Evolutionary conservation across 306 rosid genomes (phyloP).

Genomic region (Rosa rugosa): DNA sequence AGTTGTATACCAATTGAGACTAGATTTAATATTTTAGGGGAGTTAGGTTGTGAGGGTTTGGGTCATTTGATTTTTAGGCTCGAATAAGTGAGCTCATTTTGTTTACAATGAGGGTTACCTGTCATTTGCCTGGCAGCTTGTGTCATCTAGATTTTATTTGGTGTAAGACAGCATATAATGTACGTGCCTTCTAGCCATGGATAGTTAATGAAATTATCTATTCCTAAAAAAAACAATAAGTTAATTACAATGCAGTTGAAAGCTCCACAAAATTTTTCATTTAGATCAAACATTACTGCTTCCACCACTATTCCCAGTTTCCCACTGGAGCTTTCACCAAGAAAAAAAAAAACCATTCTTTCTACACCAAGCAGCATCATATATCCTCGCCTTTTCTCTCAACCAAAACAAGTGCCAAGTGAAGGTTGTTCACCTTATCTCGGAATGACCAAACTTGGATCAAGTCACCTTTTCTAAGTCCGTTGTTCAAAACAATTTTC

Average conservation of each 20-base stretch:
- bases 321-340: background rate
- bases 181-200: too few species aligned
- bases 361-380: background rate
- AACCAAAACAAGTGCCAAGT: slow-evolving; percentile 4
- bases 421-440: slow-evolving; percentile 1
- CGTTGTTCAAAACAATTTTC: background rate
- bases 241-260: background rate
- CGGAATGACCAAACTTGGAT: slow-evolving; percentile 12
- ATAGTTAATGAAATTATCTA: too few species aligned
- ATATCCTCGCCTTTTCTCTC: background rate
- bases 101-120: too few species aligned
- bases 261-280: background rate
- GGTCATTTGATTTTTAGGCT: too few species aligned
- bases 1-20: too few species aligned
- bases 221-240: background rate
- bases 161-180: too few species aligned
- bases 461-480: background rate
- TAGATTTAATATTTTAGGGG: too few species aligned
- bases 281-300: background rate
- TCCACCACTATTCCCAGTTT: background rate
- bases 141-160: too few species aligned
- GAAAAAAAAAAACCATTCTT: background rate
- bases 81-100: too few species aligned
- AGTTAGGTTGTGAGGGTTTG: too few species aligned
- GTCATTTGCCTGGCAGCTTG: too few species aligned